Evolutionary conservation across 164 flowering plant species (phyloP), one percentile per base, ranked within the genome.

Genomic region (Nymphaea colorata): DNA sequence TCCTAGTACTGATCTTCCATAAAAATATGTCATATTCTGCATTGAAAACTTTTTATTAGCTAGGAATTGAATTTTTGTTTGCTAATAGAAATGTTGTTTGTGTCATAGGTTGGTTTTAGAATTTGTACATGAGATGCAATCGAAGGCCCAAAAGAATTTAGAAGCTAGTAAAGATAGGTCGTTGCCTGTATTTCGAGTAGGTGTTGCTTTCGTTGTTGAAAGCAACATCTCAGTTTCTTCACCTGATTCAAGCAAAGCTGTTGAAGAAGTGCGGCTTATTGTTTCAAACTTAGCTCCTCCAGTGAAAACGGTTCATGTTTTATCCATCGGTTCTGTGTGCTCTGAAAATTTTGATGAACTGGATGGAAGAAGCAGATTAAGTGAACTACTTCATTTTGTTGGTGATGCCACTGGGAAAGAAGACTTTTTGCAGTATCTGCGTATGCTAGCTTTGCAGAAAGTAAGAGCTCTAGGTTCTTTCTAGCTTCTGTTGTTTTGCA

Each of bases 91-190:
- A 51, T 51, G 57, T 10, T 51, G 5, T 51, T 51, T 51, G 3
- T 51, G 57, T 51, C 36, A 8, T 70, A 92, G 99, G 90, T 93
- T 92, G 78, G 93, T 84, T 74, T 70, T 95, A 65, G 94, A 95
- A 66, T 92, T 92, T 79, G 88, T 90, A 11, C 97, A 92, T 74
- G 99, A 95, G 79, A 76, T 92, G 90, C 99, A 95, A 74, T 65
- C 68, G 1, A 90, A 80, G 78, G 83, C 97, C 60, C 90, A 80
- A 62, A 83, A 75, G 79, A 92, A 92, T 77, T 86, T 79, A 65
- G 91, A 89, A 67, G 98, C 99, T 36, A 85, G 93, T 75, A 89
- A 78, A 73, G 96, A 90, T 75, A 82, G 83, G 73, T 79, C 87
- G 2, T 75, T 87, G 55, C 91, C 90, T 0, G 99, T 92, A 5